A percentile compares a stretch with the other conserved stretches of the same genome.
Evolutionary conservation across 768 basidiomycete genomes (phyloP).

Genomic region (Termitomyces sp.): DNA sequence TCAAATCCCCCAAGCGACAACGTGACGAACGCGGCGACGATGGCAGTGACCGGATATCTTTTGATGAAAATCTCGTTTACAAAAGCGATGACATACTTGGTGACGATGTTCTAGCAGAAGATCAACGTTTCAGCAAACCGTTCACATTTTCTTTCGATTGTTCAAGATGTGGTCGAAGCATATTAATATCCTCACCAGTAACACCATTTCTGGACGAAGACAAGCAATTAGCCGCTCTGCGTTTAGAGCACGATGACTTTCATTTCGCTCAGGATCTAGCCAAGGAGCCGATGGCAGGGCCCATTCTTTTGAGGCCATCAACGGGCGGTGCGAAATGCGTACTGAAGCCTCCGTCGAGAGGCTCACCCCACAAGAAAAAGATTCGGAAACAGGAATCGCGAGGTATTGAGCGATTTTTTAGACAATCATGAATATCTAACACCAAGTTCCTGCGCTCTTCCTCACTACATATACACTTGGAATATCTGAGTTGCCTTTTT

Average conservation of each 20-base stretch:
- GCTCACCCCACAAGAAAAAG: slow-evolving; percentile 17
- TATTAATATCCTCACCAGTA: slow-evolving; percentile 26
- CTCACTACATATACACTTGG: background rate
- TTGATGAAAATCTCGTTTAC: slow-evolving; percentile 1
- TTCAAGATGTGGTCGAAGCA: slow-evolving; percentile 49
- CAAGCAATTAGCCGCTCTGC: slow-evolving; percentile 37
- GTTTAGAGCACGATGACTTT: slow-evolving; percentile 82
- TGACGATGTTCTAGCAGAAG: background rate
- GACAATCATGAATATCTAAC: slow-evolving; percentile 5
- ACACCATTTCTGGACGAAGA: slow-evolving; percentile 27
- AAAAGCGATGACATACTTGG: background rate
- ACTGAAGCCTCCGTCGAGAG: slow-evolving; percentile 7
- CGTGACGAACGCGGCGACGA: slow-evolving; percentile 27
- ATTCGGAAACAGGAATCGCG: slow-evolving; percentile 8
- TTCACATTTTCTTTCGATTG: slow-evolving; percentile 46
- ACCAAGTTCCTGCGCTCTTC: background rate
- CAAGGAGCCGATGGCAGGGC: slow-evolving; percentile 29
- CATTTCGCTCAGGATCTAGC: slow-evolving; percentile 84
- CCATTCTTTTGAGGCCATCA: slow-evolving; percentile 12
- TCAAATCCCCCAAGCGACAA: slow-evolving; percentile 45
- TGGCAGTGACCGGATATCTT: slow-evolving; percentile 1
- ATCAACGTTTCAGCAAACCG: slow-evolving; percentile 1
- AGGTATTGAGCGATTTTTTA: slow-evolving; percentile 20
- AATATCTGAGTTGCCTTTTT: no score
- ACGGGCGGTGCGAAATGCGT: background rate